A percentile compares a stretch with the other conserved stretches of the same genome.
These are phyloP conservation scores for Cladophialophora carrionii DNA, from an alignment of 2,329 filamentous ascomycete species.

Conservation along the genomic window DNA sequence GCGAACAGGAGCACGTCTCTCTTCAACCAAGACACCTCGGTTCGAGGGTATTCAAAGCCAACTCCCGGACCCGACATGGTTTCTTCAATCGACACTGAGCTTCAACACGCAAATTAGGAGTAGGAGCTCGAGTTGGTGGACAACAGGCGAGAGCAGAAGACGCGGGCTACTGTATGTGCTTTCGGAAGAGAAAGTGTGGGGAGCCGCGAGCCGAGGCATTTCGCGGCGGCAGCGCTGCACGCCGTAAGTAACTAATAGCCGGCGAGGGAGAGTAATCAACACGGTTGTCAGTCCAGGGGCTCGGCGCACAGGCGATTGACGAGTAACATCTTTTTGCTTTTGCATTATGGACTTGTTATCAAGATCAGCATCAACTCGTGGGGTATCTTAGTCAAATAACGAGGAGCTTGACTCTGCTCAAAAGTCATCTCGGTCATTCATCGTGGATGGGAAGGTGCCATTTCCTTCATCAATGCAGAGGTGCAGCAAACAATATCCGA, in stretches of 20 bases:
- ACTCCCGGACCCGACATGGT: conserved; percentile 58
- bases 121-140: conserved; percentile 7
- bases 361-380: conserved; percentile 56
- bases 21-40: conserved; percentile 81
- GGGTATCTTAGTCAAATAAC: conserved; percentile 53
- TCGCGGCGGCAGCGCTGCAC: neutral
- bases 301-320: neutral
- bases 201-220: conserved; percentile 3
- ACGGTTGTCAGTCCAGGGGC: neutral
- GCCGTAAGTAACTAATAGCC: neutral
- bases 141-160: neutral
- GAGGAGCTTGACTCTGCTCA: conserved; percentile 49
- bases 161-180: neutral
- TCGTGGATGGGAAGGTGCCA: neutral
- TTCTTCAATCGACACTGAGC: conserved; percentile 21
- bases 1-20: conserved; percentile 88
- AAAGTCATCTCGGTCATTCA: conserved; percentile 38
- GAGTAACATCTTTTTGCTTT: neutral
- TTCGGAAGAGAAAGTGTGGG: conserved; percentile 2
- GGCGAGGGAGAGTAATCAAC: neutral
- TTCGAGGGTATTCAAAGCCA: conserved; percentile 77
- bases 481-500: conserved; percentile 1
- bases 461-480: neutral
- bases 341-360: conserved; percentile 39
- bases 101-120: neutral